These are phyloP conservation scores for Aurifilum marmelostoma DNA, from an alignment of 2,329 filamentous ascomycete species.

Conservation along the genomic window DNA sequence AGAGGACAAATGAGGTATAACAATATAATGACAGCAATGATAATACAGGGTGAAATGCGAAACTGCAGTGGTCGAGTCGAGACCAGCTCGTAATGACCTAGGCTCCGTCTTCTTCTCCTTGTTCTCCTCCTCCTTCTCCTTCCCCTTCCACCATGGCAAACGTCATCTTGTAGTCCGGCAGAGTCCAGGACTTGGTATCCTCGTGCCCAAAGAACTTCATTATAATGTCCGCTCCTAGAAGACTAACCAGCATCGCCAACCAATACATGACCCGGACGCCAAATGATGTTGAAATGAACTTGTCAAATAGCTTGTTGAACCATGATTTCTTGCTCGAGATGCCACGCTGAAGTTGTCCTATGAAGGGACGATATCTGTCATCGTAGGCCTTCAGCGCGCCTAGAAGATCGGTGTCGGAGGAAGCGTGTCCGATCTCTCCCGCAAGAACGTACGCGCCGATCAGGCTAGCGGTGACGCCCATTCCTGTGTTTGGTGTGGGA, in stretches of 20 bases:
- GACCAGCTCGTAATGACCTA: not conserved
- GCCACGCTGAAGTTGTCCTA: conserved; percentile 15
- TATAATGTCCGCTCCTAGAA: not conserved
- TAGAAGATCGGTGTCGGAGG: conserved; percentile 14
- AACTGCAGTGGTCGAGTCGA: not conserved
- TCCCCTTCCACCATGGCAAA: not conserved
- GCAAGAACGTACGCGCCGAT: conserved; percentile 44
- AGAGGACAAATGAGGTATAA: not conserved
- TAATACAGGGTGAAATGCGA: not conserved
- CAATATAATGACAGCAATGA: not conserved
- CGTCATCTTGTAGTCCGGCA: conserved; percentile 1
- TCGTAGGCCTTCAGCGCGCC: conserved; percentile 17
- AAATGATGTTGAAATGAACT: not conserved
- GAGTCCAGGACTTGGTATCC: not conserved
- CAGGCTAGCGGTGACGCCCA: conserved; percentile 40
- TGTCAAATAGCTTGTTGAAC: not conserved
- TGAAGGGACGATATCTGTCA: conserved; percentile 20
- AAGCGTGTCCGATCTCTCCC: conserved; percentile 34
- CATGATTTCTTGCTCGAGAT: conserved; percentile 5
- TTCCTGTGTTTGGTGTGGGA: conserved; percentile 39
- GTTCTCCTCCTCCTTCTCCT: no score
- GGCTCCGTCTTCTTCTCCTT: not conserved
- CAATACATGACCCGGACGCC: not conserved
- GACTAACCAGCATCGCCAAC: not conserved
- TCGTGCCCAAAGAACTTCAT: not conserved